Evolutionary conservation across 1,139 yeast species (phyloP).

Genomic region (Geotrichum citri-aurantii): DNA sequence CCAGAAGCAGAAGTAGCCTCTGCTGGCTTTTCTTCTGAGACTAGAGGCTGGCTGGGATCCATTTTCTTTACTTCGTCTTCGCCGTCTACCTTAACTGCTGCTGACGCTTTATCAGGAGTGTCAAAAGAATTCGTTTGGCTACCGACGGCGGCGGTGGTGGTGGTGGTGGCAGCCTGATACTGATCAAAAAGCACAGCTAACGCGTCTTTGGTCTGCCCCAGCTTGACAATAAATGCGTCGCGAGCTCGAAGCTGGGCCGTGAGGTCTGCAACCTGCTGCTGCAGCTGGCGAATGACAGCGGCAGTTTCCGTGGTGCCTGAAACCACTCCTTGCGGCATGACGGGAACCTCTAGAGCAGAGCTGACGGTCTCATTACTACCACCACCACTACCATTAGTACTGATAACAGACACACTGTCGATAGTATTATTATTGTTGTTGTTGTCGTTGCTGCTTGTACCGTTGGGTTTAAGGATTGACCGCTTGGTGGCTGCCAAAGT

Average conservation of each 20-base stretch:
- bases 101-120: background rate
- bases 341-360: background rate
- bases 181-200: background rate
- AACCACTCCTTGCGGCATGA: background rate
- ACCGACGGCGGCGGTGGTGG: background rate
- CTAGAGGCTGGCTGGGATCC: background rate
- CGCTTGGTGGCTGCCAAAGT: background rate
- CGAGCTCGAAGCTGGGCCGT: background rate
- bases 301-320: background rate
- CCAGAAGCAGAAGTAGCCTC: background rate
- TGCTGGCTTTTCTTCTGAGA: background rate
- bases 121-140: too few species aligned
- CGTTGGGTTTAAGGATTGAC: background rate
- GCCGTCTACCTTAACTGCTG: background rate
- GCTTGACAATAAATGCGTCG: background rate
- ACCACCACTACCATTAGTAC: background rate
- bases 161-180: background rate
- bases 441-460: too few species aligned
- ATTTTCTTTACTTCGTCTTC: background rate
- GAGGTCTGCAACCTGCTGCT: background rate
- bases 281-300: background rate
- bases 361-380: background rate
- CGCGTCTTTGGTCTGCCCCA: background rate
- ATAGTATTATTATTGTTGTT: background rate
- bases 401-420: too few species aligned